Evolutionary conservation across 2,329 filamentous ascomycete genomes (phyloP).

Genomic region (Colletotrichum sp.): DNA sequence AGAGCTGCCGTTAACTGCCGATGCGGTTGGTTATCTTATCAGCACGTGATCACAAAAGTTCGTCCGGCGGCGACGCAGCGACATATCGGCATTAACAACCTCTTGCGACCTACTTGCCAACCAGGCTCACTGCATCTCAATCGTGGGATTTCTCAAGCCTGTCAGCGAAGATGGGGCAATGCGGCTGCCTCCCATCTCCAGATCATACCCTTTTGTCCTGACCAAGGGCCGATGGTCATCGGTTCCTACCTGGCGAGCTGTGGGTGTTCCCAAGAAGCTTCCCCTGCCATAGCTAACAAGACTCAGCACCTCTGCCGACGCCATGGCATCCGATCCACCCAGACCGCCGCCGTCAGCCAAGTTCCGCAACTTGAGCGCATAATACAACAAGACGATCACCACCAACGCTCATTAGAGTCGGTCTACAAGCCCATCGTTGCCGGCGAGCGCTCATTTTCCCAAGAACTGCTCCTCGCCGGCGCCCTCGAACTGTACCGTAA

Average conservation of each 20-base stretch:
- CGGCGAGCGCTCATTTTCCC: neutral
- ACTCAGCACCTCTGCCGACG: neutral
- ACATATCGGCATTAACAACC: neutral
- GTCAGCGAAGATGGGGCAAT: conserved; percentile 21
- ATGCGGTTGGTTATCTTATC: neutral
- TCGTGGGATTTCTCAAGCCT: neutral
- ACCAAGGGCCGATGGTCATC: conserved; percentile 8
- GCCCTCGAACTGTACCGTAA: neutral
- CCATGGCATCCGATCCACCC: neutral
- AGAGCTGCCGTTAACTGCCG: neutral
- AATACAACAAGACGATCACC: neutral
- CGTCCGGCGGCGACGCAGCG: neutral
- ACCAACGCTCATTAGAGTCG: neutral
- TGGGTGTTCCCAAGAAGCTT: neutral
- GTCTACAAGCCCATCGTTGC: neutral
- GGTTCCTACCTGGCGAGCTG: neutral
- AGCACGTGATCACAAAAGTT: conserved; percentile 2
- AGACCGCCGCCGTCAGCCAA: neutral
- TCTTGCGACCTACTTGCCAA: neutral
- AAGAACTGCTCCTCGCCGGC: neutral
- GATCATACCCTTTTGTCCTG: conserved; percentile 5
- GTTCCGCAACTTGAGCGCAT: neutral
- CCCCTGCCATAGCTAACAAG: neutral
- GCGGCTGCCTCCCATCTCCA: conserved; percentile 14
- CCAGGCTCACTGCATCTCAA: neutral